These are phyloP conservation scores for Tetradesmus lagerheimii DNA, from an alignment of 139 green algal species.

Conservation along the genomic window DNA sequence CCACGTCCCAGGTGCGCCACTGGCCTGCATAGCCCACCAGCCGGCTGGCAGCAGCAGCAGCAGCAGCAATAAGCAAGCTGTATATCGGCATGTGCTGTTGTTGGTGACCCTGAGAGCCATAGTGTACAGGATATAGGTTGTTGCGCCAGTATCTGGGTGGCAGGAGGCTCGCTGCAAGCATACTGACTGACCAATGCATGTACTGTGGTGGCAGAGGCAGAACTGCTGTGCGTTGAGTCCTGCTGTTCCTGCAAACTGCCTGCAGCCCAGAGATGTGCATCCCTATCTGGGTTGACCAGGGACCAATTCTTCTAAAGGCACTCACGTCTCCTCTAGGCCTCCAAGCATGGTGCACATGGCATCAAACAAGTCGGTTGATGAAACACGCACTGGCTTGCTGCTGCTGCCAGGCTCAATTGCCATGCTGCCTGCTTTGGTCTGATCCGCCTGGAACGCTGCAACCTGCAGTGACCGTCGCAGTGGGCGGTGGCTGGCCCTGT, in stretches of 20 bases:
- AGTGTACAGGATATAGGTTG: too few relatives aligned
- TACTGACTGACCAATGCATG: too few relatives aligned
- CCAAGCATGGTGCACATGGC: constrained; percentile 41
- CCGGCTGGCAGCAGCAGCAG: background rate
- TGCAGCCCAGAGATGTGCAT: too few relatives aligned
- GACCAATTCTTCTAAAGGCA: too few relatives aligned
- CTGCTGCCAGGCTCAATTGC: background rate
- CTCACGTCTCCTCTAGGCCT: constrained; percentile 7
- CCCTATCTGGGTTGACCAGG: too few relatives aligned
- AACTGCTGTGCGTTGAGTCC: too few relatives aligned
- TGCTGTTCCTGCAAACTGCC: too few relatives aligned
- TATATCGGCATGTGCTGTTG: too few relatives aligned
- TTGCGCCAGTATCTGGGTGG: too few relatives aligned
- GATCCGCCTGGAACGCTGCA: background rate
- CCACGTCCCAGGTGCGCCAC: constrained; percentile 43
- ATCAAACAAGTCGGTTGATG: background rate
- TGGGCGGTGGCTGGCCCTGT: background rate
- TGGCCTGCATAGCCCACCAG: constrained; percentile 36
- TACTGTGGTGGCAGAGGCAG: too few relatives aligned
- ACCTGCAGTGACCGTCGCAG: background rate
- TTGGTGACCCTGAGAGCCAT: too few relatives aligned
- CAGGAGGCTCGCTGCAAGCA: background rate
- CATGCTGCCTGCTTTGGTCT: background rate
- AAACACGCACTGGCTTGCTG: background rate
- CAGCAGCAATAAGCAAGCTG: background rate